Conservation (phyloP, 1,284 basidiomycete genomes). For the Ustilago crameri region DNA sequence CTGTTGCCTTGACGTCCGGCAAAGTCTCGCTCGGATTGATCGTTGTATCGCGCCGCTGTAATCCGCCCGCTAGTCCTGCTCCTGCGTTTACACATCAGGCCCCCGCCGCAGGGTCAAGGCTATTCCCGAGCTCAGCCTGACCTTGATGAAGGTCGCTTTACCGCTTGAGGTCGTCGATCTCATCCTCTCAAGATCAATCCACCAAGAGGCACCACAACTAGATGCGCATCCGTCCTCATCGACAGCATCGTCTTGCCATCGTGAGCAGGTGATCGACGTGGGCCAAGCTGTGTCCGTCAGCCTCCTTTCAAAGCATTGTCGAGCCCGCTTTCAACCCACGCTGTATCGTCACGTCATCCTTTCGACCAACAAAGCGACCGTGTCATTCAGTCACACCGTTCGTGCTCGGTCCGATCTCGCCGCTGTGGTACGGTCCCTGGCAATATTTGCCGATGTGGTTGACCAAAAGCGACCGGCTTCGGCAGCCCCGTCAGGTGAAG, state of each 20-base stretch:
- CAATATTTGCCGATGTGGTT: conserved; percentile 3
- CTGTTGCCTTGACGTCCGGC: no score
- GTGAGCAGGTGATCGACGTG: conserved; percentile 1
- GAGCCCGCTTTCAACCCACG: conserved; percentile 9
- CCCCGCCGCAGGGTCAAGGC: neutral
- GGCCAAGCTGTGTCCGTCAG: conserved; percentile 13
- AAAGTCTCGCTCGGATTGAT: no score
- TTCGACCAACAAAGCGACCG: neutral
- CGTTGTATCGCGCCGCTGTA: no score
- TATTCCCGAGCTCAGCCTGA: neutral
- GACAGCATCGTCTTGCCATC: neutral
- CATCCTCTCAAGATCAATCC: conserved; percentile 27
- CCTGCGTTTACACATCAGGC: no score
- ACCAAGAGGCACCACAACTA: neutral
- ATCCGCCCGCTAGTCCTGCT: no score
- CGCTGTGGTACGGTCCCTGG: conserved; percentile 17
- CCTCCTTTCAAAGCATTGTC: conserved; percentile 21
- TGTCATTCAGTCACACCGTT: conserved; percentile 14
- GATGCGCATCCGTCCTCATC: neutral
- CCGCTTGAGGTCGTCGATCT: conserved; percentile 43
- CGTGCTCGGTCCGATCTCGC: conserved; percentile 8
- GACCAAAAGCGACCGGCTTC: neutral
- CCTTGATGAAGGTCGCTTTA: conserved; percentile 12
- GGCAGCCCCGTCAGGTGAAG: neutral
- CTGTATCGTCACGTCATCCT: conserved; percentile 38